Evolutionary conservation across 495 filamentous ascomycete species (phyloP).

Genomic region (Annulohypoxylon bovei): DNA sequence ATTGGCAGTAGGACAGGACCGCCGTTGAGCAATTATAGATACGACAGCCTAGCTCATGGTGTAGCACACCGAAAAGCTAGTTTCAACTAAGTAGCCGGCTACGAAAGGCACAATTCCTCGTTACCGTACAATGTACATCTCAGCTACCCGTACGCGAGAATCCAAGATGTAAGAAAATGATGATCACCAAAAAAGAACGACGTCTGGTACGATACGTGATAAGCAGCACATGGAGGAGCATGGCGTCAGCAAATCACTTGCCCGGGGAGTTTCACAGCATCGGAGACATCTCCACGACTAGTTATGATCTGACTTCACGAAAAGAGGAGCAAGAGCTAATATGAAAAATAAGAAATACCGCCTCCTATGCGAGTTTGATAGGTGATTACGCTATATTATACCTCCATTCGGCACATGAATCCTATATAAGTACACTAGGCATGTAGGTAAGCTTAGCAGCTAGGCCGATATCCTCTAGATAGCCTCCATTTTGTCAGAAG

Average conservation of each 20-base stretch:
- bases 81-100: constrained; percentile 3
- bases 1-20: constrained; percentile 3
- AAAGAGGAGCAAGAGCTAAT: background rate
- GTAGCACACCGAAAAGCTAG: background rate
- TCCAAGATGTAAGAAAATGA: background rate
- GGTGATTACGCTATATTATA: constrained; percentile 8
- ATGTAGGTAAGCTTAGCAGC: constrained; percentile 24
- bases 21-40: background rate
- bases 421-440: background rate
- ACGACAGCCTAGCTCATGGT: background rate
- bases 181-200: constrained; percentile 13
- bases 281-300: constrained; percentile 13
- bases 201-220: constrained; percentile 20
- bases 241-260: constrained; percentile 36
- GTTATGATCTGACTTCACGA: constrained; percentile 18
- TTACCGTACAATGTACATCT: background rate
- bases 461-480: constrained; percentile 3
- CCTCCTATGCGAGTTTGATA: background rate
- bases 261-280: constrained; percentile 28
- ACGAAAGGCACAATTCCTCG: background rate
- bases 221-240: constrained; percentile 7
- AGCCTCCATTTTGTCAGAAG: constrained; percentile 18
- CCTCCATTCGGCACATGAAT: constrained; percentile 6
- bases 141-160: background rate
- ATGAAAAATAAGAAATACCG: background rate